These are phyloP conservation scores for Neurospora crassa DNA, from an alignment of 2,329 filamentous ascomycete species.

Conservation along the genomic window DNA sequence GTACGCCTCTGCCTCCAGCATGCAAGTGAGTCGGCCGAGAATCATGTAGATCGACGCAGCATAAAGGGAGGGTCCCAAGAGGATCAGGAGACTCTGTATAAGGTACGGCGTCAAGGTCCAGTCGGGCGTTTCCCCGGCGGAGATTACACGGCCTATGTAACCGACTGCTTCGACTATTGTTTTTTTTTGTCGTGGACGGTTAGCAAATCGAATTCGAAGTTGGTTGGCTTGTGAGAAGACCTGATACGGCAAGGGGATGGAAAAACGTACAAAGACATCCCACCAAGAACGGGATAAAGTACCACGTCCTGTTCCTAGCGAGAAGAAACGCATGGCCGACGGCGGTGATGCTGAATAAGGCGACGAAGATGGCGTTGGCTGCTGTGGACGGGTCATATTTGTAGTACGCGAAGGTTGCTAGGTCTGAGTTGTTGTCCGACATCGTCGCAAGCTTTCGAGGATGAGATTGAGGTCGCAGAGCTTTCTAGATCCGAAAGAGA, in stretches of 20 bases:
- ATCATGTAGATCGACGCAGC: constrained; percentile 38
- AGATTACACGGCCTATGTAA: constrained; percentile 39
- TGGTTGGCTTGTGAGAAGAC: too few species aligned
- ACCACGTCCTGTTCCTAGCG: constrained; percentile 33
- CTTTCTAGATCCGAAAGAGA: neutral
- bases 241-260: neutral
- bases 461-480: neutral
- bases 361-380: constrained; percentile 30
- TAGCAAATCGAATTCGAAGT: too few species aligned
- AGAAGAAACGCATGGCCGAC: constrained; percentile 28
- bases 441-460: neutral
- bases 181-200: neutral
- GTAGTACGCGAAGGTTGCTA: constrained; percentile 24
- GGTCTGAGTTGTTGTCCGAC: neutral
- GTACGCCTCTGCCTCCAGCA: constrained; percentile 29
- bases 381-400: constrained; percentile 34
- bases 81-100: constrained; percentile 29
- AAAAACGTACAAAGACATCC: constrained; percentile 37
- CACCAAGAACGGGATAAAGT: constrained; percentile 40
- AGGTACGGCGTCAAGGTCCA: constrained; percentile 29
- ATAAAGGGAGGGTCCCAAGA: constrained; percentile 31
- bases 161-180: constrained; percentile 39
- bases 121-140: constrained; percentile 29
- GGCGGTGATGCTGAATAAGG: constrained; percentile 30
- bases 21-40: constrained; percentile 28